Percentiles rank a stretch among this genome's conserved stretches.
These are phyloP conservation scores for Triticum aestivum DNA, from an alignment of 176 grass and related monocot species.

Conservation along the genomic window DNA sequence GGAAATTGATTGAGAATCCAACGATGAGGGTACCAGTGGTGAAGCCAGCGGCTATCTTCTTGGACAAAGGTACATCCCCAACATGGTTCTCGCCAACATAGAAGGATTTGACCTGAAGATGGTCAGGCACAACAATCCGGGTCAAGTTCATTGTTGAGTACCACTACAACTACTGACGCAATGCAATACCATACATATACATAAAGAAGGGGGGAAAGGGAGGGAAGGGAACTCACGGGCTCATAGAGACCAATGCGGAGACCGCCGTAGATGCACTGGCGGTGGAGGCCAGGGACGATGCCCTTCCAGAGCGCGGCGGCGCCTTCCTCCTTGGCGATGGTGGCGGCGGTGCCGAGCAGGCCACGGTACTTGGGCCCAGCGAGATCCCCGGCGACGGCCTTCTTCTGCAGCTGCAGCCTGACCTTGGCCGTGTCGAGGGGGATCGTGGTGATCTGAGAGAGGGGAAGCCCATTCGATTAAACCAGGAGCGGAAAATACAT, in stretches of 20 bases:
- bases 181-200: background rate
- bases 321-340: constrained; percentile 83
- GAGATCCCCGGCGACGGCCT: background rate
- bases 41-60: constrained; percentile 84
- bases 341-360: constrained; percentile 75
- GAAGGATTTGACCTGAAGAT: constrained; percentile 67
- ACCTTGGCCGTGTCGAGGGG: constrained; percentile 96
- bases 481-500: background rate
- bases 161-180: background rate
- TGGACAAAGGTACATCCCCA: constrained; percentile 76
- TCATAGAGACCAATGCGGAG: constrained; percentile 88
- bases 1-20: background rate
- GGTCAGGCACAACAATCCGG: background rate
- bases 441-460: constrained; percentile 65
- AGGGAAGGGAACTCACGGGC: constrained; percentile 31
- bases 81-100: constrained; percentile 75
- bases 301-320: constrained; percentile 87
- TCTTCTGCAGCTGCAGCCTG: constrained; percentile 95
- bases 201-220: too few species aligned
- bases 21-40: constrained; percentile 53
- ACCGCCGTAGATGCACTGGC: constrained; percentile 88
- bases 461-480: background rate
- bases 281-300: constrained; percentile 79
- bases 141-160: background rate
- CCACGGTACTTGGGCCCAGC: constrained; percentile 70